Percentiles rank a stretch among this genome's conserved stretches.
phyloP scores from a whole-genome alignment of 2,329 filamentous ascomycete species.

The Cladophialophora psammophila region DNA sequence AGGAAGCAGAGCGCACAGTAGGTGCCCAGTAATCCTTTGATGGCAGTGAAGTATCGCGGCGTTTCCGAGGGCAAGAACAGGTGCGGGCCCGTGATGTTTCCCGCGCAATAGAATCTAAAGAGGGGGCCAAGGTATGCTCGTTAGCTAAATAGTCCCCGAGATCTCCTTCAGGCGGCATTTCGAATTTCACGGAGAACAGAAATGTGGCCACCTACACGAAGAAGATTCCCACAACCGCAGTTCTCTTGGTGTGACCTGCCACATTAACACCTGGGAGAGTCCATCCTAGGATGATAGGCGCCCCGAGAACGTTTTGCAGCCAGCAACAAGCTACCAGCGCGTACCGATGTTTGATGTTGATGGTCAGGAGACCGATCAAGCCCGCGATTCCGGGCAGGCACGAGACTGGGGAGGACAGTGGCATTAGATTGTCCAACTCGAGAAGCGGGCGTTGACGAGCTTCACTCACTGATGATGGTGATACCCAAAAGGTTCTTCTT shows the following conservation, averaged over 20 bases:
- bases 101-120: conserved; percentile 54
- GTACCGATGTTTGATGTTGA: conserved; percentile 54
- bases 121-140: not conserved
- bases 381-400: conserved; percentile 49
- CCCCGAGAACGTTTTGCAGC: conserved; percentile 60
- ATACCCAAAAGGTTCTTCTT: conserved; percentile 32
- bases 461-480: conserved; percentile 31
- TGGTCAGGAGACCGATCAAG: conserved; percentile 60
- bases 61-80: conserved; percentile 55
- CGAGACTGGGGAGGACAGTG: conserved; percentile 43
- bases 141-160: not conserved
- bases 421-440: not conserved
- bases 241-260: conserved; percentile 61
- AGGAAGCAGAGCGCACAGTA: conserved; percentile 54
- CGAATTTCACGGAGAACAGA: not conserved
- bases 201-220: conserved; percentile 44
- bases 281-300: conserved; percentile 61
- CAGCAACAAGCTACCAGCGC: conserved; percentile 62
- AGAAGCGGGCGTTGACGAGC: not conserved
- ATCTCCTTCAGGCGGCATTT: not conserved
- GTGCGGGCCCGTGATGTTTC: conserved; percentile 59
- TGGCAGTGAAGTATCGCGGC: conserved; percentile 55
- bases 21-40: conserved; percentile 53
- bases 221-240: conserved; percentile 58
- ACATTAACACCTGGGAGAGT: conserved; percentile 58